Percentiles rank a stretch among this genome's conserved stretches.
These are phyloP conservation scores for Vanderwaltozyma yarrowii DNA, from an alignment of 805 yeast species.

Conservation along the genomic window DNA sequence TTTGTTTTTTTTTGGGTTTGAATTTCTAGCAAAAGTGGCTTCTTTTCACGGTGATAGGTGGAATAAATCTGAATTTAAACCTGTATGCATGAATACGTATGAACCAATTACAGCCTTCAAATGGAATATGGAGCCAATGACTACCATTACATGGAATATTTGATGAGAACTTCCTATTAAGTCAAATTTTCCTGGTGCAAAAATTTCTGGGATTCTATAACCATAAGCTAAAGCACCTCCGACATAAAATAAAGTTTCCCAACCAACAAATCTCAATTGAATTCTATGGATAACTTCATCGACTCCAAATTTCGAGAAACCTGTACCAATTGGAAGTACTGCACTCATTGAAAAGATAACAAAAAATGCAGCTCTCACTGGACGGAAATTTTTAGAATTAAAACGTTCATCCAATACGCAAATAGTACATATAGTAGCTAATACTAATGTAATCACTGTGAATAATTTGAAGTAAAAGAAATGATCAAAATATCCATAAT, in stretches of 20 bases:
- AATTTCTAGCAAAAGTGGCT: too few relatives aligned
- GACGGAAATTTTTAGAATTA: slow-evolving; percentile 55
- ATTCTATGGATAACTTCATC: slow-evolving; percentile 41
- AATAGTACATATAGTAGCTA: slow-evolving; percentile 54
- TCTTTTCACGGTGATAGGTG: not conserved
- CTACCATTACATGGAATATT: slow-evolving; percentile 69
- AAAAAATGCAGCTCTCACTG: slow-evolving; percentile 68
- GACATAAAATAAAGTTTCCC: slow-evolving; percentile 67
- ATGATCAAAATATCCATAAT: slow-evolving; percentile 36
- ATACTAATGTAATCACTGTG: slow-evolving; percentile 34
- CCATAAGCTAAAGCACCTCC: slow-evolving; percentile 76
- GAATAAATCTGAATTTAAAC: not conserved
- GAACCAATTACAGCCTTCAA: slow-evolving; percentile 55
- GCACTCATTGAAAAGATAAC: slow-evolving; percentile 71
- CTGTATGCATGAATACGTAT: slow-evolving; percentile 32
- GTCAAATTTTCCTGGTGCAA: slow-evolving; percentile 55
- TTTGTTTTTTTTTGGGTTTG: too few relatives aligned
- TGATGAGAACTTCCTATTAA: slow-evolving; percentile 75
- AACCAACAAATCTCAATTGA: slow-evolving; percentile 48
- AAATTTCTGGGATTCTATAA: slow-evolving; percentile 60
- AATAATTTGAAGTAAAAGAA: slow-evolving; percentile 20
- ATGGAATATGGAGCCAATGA: slow-evolving; percentile 67
- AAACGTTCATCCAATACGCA: slow-evolving; percentile 60
- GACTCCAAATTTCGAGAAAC: slow-evolving; percentile 41
- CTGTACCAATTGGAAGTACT: slow-evolving; percentile 53